Base-by-base conservation (phyloP, 2,329 filamentous ascomycete species). In the Juglanconis oblonga region DNA sequence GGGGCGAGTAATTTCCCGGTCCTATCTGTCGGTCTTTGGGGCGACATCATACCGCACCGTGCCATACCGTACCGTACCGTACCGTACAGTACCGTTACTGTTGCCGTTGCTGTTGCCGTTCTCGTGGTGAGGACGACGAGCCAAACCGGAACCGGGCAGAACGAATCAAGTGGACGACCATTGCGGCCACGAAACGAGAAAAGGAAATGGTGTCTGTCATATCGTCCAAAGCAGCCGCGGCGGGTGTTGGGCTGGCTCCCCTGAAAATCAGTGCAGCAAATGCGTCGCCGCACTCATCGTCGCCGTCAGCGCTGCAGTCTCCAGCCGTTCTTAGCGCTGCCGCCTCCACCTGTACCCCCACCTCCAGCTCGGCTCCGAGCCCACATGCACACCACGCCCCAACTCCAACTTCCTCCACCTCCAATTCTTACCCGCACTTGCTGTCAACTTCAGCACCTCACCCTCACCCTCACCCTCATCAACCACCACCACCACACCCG, bases 361-460 rank as follows among this genome's bases (percentile, higher is more conserved):
- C 57, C 58, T 58, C 61, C 58, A 63, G 58, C 52, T 50, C 61
- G 40, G 59, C 61, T 54, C 47, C 50, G 31, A 58, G 55, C 50
- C 29, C 55, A 50, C 24, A 61, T 36, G n/a, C 52, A 40, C 10
- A 38, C 38, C 45, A 24, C 38, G 48, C 55, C 55, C 47, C 38
- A 51, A 52, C 55, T 44, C 55, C 55, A 38, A 32, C 36, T 42
- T 54, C 52, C 5, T 24, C 45, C n/a, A 49, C 45, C 45, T 29
- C 45, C 40, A 54, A 29, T 45, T 54, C 52, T 24, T 33, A 31
- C 31, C 13, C 8, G 38, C 52, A 44, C 52, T 44, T 44, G 44
- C 52, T 45, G 54, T 49, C 57, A 57, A 11, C 35, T 48, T 36
- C 61, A 32, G 24, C 55, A 51, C 9, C 9, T 17, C 24, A n/a